phyloP scores from a whole-genome alignment of 768 basidiomycete species.

The Serendipita sp. region DNA sequence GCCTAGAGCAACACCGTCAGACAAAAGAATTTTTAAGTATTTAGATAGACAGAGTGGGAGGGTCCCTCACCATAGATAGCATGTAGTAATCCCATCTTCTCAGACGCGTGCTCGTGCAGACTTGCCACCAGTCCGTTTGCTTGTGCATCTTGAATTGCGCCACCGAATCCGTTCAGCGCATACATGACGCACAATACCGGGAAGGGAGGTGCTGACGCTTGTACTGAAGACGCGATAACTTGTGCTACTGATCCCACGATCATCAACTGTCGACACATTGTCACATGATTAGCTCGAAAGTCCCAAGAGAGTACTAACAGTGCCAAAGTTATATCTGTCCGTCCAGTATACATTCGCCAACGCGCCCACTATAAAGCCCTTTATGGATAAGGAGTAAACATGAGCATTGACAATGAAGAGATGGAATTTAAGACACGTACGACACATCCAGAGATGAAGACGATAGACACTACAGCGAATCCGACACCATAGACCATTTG shows the following conservation, averaged over 20 bases:
- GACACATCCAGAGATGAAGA: conserved; percentile 34
- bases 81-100: conserved; percentile 8
- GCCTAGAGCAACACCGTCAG: not conserved
- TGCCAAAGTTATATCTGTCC: conserved; percentile 32
- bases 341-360: conserved; percentile 31
- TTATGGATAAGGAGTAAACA: not conserved
- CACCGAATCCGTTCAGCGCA: conserved; percentile 1
- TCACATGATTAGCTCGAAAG: not conserved
- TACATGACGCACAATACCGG: not conserved
- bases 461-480: conserved; percentile 40
- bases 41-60: not conserved
- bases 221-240: conserved; percentile 14
- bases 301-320: conserved; percentile 18
- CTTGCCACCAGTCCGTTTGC: not conserved
- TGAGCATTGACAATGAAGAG: not conserved
- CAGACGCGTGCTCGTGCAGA: not conserved
- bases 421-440: conserved; percentile 10
- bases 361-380: conserved; percentile 36
- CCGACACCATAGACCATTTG: conserved; percentile 39
- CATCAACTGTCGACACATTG: conserved; percentile 21
- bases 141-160: not conserved
- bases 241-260: conserved; percentile 20
- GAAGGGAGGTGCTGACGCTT: conserved; percentile 4
- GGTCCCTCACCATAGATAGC: conserved; percentile 1
- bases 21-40: not conserved